A percentile compares a stretch with the other conserved stretches of the same genome.
Conservation (phyloP, 164 flowering plant species). For the Magnolia changhungtana region DNA sequence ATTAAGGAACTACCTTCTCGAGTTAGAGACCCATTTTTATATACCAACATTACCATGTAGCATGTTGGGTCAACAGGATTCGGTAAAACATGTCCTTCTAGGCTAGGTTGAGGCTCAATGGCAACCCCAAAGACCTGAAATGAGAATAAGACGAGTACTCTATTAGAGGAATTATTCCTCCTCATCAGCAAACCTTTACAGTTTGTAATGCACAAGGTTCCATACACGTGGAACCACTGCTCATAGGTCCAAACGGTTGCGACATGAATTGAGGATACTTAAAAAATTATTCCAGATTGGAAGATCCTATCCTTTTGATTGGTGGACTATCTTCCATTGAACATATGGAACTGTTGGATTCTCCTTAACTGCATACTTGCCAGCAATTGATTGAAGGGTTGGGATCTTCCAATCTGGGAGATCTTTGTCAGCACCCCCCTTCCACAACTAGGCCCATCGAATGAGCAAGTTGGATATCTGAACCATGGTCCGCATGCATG, state of each 20-base stretch:
- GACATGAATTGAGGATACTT: neutral
- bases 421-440: too few relatives aligned
- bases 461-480: too few relatives aligned
- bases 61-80: conserved; percentile 81
- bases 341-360: too few relatives aligned
- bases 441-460: too few relatives aligned
- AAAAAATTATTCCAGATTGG: too few relatives aligned
- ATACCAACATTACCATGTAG: conserved; percentile 88
- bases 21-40: conserved; percentile 91
- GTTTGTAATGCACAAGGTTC: neutral
- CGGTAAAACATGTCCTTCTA: conserved; percentile 93
- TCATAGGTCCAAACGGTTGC: neutral
- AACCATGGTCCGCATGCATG: too few relatives aligned
- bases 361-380: too few relatives aligned
- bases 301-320: too few relatives aligned
- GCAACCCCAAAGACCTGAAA: conserved; percentile 89
- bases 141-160: neutral
- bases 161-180: neutral
- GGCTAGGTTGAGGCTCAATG: conserved; percentile 59
- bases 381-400: too few relatives aligned
- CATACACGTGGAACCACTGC: neutral
- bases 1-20: conserved; percentile 68
- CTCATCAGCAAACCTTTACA: neutral
- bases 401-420: too few relatives aligned
- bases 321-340: too few relatives aligned